A percentile compares a stretch with the other conserved stretches of the same genome.
These are phyloP conservation scores for Cymbidium sinense DNA, from an alignment of 106 monocot species.

Conservation along the genomic window DNA sequence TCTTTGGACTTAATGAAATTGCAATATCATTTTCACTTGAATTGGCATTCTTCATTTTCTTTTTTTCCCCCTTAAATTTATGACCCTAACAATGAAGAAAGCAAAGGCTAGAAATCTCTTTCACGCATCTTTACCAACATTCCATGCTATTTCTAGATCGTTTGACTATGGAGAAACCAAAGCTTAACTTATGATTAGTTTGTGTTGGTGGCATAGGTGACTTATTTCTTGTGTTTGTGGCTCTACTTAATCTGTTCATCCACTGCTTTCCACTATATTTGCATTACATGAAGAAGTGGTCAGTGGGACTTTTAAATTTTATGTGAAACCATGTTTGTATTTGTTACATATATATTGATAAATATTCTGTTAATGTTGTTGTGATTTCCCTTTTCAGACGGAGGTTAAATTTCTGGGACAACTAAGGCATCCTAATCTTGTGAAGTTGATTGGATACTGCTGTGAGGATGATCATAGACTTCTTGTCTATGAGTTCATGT, in stretches of 20 bases:
- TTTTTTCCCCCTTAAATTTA: background rate
- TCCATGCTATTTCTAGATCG: background rate
- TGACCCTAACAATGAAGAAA: background rate
- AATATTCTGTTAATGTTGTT: conserved; percentile 1
- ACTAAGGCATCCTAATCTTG: conserved; percentile 87
- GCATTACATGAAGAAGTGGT: background rate
- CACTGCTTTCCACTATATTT: background rate
- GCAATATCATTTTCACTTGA: background rate
- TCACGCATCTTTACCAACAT: background rate
- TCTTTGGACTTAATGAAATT: background rate
- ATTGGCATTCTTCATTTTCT: background rate
- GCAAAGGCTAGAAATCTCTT: too few species aligned
- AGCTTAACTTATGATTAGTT: too few species aligned
- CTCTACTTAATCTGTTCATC: background rate
- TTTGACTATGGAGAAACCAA: background rate
- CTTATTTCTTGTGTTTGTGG: background rate
- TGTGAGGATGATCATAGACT: conserved; percentile 92
- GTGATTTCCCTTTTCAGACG: conserved; percentile 41
- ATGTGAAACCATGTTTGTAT: background rate
- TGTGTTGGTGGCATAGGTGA: background rate
- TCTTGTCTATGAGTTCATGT: conserved; percentile 94
- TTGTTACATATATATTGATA: background rate
- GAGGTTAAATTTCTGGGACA: conserved; percentile 92
- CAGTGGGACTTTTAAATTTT: background rate
- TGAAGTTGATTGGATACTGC: conserved; percentile 91